Evolutionary conservation across 2,329 filamentous ascomycete genomes (phyloP).

Genomic region (Botrytis porri): DNA sequence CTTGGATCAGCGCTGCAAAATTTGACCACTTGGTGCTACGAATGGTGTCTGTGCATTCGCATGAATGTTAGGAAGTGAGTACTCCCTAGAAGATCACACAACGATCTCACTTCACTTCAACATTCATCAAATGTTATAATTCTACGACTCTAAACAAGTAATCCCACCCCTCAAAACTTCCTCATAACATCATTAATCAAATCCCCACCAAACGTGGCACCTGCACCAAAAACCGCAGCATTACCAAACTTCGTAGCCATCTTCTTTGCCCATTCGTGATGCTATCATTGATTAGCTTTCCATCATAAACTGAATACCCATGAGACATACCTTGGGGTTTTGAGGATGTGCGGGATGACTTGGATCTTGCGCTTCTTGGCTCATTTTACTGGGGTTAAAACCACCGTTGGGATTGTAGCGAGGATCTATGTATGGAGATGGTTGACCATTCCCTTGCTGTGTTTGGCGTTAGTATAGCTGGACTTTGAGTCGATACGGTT

Average conservation of each 20-base stretch:
- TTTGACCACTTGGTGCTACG: background rate
- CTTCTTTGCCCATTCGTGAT: constrained; percentile 35
- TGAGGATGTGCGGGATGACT: constrained; percentile 36
- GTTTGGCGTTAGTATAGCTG: background rate
- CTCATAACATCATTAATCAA: constrained; percentile 19
- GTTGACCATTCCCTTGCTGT: constrained; percentile 30
- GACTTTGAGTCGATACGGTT: background rate
- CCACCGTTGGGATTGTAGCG: constrained; percentile 29
- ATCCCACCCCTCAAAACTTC: background rate
- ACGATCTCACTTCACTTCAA: background rate
- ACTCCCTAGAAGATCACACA: background rate
- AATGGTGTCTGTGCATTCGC: background rate
- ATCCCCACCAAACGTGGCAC: constrained; percentile 37
- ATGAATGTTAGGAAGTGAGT: background rate
- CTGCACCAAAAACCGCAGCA: constrained; percentile 37
- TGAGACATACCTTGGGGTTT: constrained; percentile 30
- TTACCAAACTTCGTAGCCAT: constrained; percentile 34
- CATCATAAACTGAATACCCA: background rate
- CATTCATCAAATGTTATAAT: no score
- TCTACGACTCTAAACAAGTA: no score
- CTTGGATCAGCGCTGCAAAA: background rate
- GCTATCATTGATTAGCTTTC: constrained; percentile 22
- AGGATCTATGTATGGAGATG: constrained; percentile 33
- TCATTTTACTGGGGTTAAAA: constrained; percentile 29
- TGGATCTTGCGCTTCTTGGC: constrained; percentile 36